Base-by-base conservation (phyloP, 495 filamentous ascomycete genomes). In the Evernia prunastri region DNA sequence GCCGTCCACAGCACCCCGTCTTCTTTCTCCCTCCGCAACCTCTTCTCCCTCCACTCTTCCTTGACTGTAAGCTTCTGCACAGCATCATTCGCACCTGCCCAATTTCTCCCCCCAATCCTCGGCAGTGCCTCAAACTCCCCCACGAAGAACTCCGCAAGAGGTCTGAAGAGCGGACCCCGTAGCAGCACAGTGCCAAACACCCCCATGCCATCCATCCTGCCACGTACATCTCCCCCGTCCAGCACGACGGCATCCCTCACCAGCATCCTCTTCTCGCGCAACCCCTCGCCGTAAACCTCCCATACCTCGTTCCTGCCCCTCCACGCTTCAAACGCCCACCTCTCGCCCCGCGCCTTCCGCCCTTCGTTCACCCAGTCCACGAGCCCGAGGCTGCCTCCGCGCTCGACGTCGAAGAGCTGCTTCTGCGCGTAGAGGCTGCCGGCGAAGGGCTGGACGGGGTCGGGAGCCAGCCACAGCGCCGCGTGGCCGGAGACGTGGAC, bases 311-410 rank as follows among this genome's bases (percentile, higher is more conserved):
- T 97, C 69, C 87, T 79, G 9, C 89, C 89, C 61, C 78, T 80
- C 85, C 95, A 97, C 42, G 79, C 75, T 23, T 77, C 74, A 60
- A 95, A 85, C 69, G 86, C 86, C 94, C 94, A 98, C 63, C 87
- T 81, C 78, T 98, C 94, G n/a, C 91, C 92, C 35, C 89, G 81
- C 8, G 94, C 92, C 13, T 78, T 82, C n/a, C 94, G 82, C 7
- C 94, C 69, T 43, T 92, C 87, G 27, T 85, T 89, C 10, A 96
- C 90, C 94, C 94, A 98, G 72, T 98, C 94, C 47, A 96, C 77
- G 4, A 96, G 78, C 70, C 92, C 92, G 23, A 97, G 76, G 66
- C 79, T 87, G 40, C 79, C 81, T 6, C 70, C 75, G 3, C 77
- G 70, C 33, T 86, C 82, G 12, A 97, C 68, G 13, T 81, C 80